Conservation (phyloP, 1,284 basidiomycete species). For the Cryptococcus neoformans region DNA sequence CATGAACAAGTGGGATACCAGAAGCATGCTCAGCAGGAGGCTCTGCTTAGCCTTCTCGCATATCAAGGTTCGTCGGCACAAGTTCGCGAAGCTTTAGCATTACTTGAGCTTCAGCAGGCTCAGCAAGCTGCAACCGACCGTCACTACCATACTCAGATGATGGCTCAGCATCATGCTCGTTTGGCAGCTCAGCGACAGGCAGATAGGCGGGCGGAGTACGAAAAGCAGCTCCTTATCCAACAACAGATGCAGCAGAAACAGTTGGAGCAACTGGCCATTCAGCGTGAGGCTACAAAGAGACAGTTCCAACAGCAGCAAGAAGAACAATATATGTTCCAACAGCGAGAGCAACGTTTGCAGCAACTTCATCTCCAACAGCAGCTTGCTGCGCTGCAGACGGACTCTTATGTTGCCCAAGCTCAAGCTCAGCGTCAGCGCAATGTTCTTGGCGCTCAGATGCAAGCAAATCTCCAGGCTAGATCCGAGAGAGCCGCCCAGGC, state of each 20-base stretch:
- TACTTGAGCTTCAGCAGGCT: constrained; percentile 25
- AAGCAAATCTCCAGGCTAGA: constrained; percentile 21
- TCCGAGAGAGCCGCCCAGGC: constrained; percentile 7
- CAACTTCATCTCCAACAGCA: constrained; percentile 22
- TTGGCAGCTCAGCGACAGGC: constrained; percentile 11
- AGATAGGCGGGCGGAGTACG: constrained; percentile 4
- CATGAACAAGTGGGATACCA: not conserved
- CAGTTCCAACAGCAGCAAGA: constrained; percentile 10
- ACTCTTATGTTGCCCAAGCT: constrained; percentile 8
- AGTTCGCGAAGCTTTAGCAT: constrained; percentile 23
- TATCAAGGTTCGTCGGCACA: constrained; percentile 18
- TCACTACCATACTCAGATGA: constrained; percentile 8
- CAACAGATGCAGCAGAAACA: constrained; percentile 9
- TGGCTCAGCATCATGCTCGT: constrained; percentile 16
- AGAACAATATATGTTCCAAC: constrained; percentile 13
- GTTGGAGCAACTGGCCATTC: constrained; percentile 13
- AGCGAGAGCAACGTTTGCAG: constrained; percentile 14
- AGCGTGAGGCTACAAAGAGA: constrained; percentile 11
- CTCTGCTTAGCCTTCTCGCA: constrained; percentile 17
- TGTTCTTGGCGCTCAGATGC: constrained; percentile 27
- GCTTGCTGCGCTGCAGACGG: constrained; percentile 11
- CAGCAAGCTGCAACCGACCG: constrained; percentile 19
- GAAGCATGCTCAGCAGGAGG: constrained; percentile 15
- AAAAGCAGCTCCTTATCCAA: constrained; percentile 15
- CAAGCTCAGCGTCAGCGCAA: constrained; percentile 12